These are phyloP conservation scores for Chytriomyces hyalinus DNA, from an alignment of 192 early-diverging fungal species.

Conservation along the genomic window DNA sequence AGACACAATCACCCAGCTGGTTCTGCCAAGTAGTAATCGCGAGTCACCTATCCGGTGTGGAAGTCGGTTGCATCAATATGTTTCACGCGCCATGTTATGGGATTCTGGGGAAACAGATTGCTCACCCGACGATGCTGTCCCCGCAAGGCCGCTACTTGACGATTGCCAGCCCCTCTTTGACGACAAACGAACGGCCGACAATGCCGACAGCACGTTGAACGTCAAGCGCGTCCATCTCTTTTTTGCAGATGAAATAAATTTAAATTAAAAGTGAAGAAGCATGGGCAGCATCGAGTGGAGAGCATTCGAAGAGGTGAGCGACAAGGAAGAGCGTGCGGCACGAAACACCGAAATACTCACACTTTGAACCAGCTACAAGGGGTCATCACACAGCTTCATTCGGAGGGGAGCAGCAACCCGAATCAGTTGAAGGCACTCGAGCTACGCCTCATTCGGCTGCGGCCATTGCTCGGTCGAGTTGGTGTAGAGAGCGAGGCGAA, in stretches of 20 bases:
- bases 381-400: constrained; percentile 13
- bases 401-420: not conserved
- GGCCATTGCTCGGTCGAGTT: not conserved
- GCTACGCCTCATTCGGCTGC: constrained; percentile 14
- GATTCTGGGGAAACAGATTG: no score
- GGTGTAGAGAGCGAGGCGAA: constrained; percentile 14
- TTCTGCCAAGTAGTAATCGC: constrained; percentile 73
- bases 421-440: constrained; percentile 15
- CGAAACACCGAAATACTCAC: not conserved
- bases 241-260: no score
- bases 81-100: no score
- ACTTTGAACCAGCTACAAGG: constrained; percentile 14
- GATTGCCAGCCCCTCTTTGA: no score
- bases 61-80: no score
- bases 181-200: no score
- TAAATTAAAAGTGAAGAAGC: not conserved
- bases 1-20: constrained; percentile 75
- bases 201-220: no score
- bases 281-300: constrained; percentile 1
- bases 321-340: not conserved
- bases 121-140: no score
- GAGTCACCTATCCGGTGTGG: no score
- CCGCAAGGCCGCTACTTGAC: no score
- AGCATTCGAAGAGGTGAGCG: constrained; percentile 15
- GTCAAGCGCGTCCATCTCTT: no score